Base-by-base conservation (phyloP, 2,329 filamentous ascomycete genomes). In the Kalaharituber pfeilii region DNA sequence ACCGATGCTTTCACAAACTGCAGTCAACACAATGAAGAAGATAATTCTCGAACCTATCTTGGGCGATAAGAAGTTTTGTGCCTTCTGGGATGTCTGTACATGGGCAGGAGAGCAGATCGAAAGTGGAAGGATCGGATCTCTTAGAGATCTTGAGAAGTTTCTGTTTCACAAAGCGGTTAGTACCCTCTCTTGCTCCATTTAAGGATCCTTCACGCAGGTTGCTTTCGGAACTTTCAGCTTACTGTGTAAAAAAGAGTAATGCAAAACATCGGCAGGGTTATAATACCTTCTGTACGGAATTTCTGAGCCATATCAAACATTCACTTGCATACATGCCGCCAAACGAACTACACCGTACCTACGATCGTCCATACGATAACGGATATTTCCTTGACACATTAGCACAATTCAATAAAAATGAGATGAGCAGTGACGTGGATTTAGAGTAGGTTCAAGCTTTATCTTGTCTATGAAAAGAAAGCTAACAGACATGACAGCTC, bases 361-460 rank as follows among this genome's bases (percentile, higher is more conserved):
- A 79, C 69, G 89, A 96, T 69, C 81, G 84, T 65, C 86, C 87
- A 62, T 96, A 95, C 74, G 91, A 82, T 75, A 86, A 84, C 76
- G 86, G 86, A 67, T 96, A 96, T 71, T 95, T 95, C 68, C 82
- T 95, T 71, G 89, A 96, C 72, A 80, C 96, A 58, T 82, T 93
- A 68, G 86, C 93, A 68, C 88, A 95, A 5, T 39, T 63, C 68
- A 69, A 47, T 66, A 72, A 30, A 72, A 74, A 18, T 18, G 20
- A 13, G 20, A 39, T 39, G 33, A 13, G 20, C 13, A 15, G 15
- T 18, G 33, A 39, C 15, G 15, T 39, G 13, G 33, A 39, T 15
- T 13, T 15, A 39, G 7, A 39, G 33, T 39, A 39, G 20, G 33
- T n/a, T n/a, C n/a, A n/a, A n/a, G n/a, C n/a, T n/a, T n/a, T n/a